Conservation (phyloP, 208 protist genomes). For the Acanthamoeba healyi region DNA sequence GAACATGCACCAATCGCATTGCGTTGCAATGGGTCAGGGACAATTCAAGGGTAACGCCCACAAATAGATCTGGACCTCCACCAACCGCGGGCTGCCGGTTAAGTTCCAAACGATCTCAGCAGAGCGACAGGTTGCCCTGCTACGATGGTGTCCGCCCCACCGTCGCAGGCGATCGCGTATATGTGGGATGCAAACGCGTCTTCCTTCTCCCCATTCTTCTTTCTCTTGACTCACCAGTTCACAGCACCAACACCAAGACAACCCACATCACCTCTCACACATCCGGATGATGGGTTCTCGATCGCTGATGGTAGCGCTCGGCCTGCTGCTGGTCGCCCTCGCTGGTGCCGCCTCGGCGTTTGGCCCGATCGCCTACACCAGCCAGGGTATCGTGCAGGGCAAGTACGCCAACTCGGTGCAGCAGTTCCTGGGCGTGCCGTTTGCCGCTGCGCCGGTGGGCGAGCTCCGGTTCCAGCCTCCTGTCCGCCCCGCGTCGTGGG, state of each 20-base stretch:
- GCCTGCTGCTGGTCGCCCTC: background rate
- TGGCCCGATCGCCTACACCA: background rate
- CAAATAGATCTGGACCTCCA: too few species aligned
- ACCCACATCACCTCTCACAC: background rate
- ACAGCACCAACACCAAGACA: background rate
- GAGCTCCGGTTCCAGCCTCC: background rate
- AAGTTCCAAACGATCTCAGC: too few species aligned
- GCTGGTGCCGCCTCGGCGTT: background rate
- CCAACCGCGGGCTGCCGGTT: too few species aligned
- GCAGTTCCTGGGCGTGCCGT: conserved; percentile 27
- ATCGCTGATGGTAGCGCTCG: background rate
- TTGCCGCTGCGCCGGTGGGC: conserved; percentile 3
- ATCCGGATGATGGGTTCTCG: background rate
- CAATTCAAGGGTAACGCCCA: too few species aligned
- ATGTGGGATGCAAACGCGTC: too few species aligned
- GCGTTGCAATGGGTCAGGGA: too few species aligned
- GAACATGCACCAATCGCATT: too few species aligned
- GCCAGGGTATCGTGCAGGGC: background rate
- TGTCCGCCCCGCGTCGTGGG: background rate
- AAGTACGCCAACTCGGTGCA: background rate
- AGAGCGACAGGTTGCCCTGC: too few species aligned
- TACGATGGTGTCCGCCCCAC: too few species aligned
- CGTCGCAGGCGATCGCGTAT: too few species aligned
- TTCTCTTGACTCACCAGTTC: too few species aligned
- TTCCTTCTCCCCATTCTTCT: too few species aligned